phyloP scores from a whole-genome alignment of 768 basidiomycete genomes.

The Auriscalpium vulgare region DNA sequence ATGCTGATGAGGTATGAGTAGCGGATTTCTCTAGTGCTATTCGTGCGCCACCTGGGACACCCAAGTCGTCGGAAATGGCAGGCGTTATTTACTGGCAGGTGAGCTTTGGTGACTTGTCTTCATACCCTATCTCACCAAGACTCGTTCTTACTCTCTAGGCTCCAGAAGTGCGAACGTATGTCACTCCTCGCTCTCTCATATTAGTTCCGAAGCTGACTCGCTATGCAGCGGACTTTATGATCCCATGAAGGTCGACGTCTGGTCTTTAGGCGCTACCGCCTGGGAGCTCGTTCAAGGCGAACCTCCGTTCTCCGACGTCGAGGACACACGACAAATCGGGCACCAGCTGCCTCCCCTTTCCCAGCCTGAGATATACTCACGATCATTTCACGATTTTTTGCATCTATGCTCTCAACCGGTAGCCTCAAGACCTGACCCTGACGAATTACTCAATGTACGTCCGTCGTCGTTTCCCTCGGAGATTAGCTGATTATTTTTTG shows the following conservation, averaged over 20 bases:
- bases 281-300: conserved; percentile 14
- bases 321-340: conserved; percentile 8
- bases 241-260: conserved; percentile 15
- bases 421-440: conserved; percentile 12
- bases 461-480: neutral
- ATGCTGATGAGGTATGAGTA: conserved; percentile 1
- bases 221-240: conserved; percentile 12
- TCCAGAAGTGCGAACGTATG: conserved; percentile 69
- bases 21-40: conserved; percentile 81
- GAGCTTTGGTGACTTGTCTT: conserved; percentile 11
- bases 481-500: neutral
- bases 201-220: neutral
- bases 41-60: conserved; percentile 41
- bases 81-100: conserved; percentile 82
- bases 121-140: no score
- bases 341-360: conserved; percentile 11
- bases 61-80: conserved; percentile 47
- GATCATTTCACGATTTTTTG: conserved; percentile 16
- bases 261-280: conserved; percentile 15
- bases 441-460: conserved; percentile 16
- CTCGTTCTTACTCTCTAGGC: conserved; percentile 30
- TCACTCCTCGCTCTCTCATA: neutral
- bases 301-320: conserved; percentile 12
- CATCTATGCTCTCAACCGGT: conserved; percentile 14
- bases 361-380: conserved; percentile 10